These are phyloP conservation scores for Oxyria digyna DNA, from an alignment of 148 eudicot species.

Conservation along the genomic window DNA sequence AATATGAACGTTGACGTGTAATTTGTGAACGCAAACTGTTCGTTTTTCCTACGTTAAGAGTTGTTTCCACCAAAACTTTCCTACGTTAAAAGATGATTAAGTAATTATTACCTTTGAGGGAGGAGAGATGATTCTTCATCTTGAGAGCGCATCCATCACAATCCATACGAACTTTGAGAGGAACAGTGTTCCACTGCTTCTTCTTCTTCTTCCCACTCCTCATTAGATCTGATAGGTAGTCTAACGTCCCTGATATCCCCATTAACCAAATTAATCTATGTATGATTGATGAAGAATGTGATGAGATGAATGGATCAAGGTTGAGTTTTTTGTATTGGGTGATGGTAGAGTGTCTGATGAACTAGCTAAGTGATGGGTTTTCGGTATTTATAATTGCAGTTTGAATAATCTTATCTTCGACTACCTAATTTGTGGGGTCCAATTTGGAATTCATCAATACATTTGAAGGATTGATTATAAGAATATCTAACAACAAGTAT, in stretches of 20 bases:
- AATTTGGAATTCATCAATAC: neutral
- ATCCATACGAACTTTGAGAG: constrained; percentile 62
- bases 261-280: constrained; percentile 8
- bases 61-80: no score
- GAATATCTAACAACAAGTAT: no score
- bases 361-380: neutral
- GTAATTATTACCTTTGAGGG: constrained; percentile 42
- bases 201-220: constrained; percentile 31
- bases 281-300: neutral
- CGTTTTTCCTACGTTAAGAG: no score
- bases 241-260: constrained; percentile 65
- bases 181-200: constrained; percentile 40
- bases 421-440: constrained; percentile 1
- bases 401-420: neutral
- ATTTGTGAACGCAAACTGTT: no score
- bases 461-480: no score
- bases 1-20: no score
- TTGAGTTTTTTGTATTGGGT: neutral
- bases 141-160: constrained; percentile 73
- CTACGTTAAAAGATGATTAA: no score
- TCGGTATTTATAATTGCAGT: neutral
- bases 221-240: constrained; percentile 46
- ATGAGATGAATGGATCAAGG: neutral
- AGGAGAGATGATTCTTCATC: constrained; percentile 51
- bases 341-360: neutral